Evolutionary conservation across 257 asterid species (phyloP), one percentile per base, ranked within the genome.

Genomic region (Solanum piurae): DNA sequence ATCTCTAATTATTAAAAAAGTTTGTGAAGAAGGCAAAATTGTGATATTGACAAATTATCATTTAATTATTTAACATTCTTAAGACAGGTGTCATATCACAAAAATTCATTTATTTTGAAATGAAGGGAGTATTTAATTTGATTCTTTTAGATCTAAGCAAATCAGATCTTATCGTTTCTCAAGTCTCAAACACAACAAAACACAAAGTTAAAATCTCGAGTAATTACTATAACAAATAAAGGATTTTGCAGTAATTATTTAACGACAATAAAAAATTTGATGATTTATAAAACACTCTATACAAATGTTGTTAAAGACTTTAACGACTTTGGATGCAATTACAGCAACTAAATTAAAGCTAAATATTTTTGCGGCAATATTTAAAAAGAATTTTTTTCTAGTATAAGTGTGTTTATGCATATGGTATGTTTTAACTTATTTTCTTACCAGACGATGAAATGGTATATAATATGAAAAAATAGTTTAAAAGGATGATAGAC

Each of bases 261-360:
- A 49, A 5, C 7, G 23, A 16, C 3, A 49, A 49, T 49, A 49
- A 49, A 49, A 49, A 49, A 14, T 49, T 49, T 46, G 55, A 46
- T 1, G 16, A 46, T 46, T 0, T 46, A 46, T 49, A 49, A 5
- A 49, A 49, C 0, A 49, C 60, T 49, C 9, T 14, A 49, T 49
- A 49, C 0, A 9, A 62, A 23, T 62, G 1, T 21, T 23, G 27
- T n/a, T 10, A 69, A 31, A 69, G 38, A 69, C 4, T 69, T 29
- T 14, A 49, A 9, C 8, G 1, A 14, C 0, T 49, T 1, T 2
- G 0, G 0, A 49, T 49, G 60, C 0, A 49, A 49, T 49, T 49
- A 2, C 0, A 49, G 0, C 60, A 49, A 49, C 21, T 49, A 0
- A 16, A 14, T 49, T 49, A 5, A 0, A 0, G 23, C 60, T 14